Conservation (phyloP, 2,329 filamentous ascomycete genomes). For the Aquanectria penicillioides region DNA sequence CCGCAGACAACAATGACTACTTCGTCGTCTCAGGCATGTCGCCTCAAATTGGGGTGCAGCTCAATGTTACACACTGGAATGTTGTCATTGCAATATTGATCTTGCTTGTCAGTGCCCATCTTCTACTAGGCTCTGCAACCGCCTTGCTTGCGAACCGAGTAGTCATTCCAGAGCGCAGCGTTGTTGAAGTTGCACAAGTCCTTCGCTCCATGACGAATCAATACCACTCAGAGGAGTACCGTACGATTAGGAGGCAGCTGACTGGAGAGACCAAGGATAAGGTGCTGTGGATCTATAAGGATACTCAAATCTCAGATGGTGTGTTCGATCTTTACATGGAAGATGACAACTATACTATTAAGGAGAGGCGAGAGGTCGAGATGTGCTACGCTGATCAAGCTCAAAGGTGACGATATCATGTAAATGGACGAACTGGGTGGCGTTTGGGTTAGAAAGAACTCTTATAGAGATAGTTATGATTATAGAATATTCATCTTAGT, state of each 20-base stretch:
- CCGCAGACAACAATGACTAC: slow-evolving; percentile 43
- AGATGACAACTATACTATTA: too few relatives aligned
- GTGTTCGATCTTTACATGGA: slow-evolving; percentile 12
- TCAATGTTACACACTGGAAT: slow-evolving; percentile 47
- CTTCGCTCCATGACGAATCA: slow-evolving; percentile 8
- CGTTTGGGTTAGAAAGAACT: too few relatives aligned
- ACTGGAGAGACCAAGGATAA: neutral
- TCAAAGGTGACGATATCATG: too few relatives aligned
- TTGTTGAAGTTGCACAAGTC: neutral
- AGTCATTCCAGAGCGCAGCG: neutral
- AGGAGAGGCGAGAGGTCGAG: too few relatives aligned
- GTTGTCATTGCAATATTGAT: neutral
- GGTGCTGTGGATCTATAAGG: neutral
- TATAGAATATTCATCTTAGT: too few relatives aligned
- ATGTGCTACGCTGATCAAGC: too few relatives aligned
- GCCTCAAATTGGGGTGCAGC: slow-evolving; percentile 44
- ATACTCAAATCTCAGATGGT: neutral
- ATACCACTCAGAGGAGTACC: neutral
- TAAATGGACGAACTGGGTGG: too few relatives aligned
- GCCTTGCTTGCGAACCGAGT: neutral
- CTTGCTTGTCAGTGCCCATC: neutral
- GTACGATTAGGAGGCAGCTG: neutral
- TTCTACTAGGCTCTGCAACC: neutral
- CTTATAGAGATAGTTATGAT: too few relatives aligned
- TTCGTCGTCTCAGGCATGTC: slow-evolving; percentile 40